These are phyloP conservation scores for Lasiodiplodia citricola DNA, from an alignment of 2,329 filamentous ascomycete species.

Conservation along the genomic window DNA sequence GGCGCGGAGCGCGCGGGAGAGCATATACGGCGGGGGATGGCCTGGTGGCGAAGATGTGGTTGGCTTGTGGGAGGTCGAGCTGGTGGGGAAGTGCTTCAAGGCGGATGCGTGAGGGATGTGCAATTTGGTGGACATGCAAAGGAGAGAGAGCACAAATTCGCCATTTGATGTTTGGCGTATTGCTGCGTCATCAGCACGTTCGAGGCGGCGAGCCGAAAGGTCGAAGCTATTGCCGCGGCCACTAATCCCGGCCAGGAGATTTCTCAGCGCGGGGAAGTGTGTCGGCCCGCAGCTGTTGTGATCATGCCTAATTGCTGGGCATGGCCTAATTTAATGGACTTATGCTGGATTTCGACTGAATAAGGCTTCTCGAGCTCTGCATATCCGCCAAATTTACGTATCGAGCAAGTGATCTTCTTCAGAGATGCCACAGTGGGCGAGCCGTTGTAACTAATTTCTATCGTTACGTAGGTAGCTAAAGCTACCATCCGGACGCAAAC, in stretches of 20 bases:
- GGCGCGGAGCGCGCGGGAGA: constrained; percentile 28
- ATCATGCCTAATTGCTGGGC: background rate
- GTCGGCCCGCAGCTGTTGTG: background rate
- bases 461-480: no score
- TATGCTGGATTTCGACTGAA: background rate
- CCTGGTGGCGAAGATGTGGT: background rate
- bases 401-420: no score
- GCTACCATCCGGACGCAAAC: no score
- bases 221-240: constrained; percentile 4
- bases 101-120: background rate
- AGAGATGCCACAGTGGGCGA: background rate
- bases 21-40: constrained; percentile 29
- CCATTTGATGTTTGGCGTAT: constrained; percentile 4
- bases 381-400: background rate
- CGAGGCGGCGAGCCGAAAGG: background rate
- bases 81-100: background rate
- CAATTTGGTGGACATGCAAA: background rate
- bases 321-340: background rate
- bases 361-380: background rate
- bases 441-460: no score
- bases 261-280: constrained; percentile 16
- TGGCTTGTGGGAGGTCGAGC: background rate
- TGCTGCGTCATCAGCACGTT: constrained; percentile 22
- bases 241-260: constrained; percentile 1
- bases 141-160: background rate